Evolutionary conservation across 345 rosid species (phyloP).

Genomic region (Eucalyptus erythrocorys): DNA sequence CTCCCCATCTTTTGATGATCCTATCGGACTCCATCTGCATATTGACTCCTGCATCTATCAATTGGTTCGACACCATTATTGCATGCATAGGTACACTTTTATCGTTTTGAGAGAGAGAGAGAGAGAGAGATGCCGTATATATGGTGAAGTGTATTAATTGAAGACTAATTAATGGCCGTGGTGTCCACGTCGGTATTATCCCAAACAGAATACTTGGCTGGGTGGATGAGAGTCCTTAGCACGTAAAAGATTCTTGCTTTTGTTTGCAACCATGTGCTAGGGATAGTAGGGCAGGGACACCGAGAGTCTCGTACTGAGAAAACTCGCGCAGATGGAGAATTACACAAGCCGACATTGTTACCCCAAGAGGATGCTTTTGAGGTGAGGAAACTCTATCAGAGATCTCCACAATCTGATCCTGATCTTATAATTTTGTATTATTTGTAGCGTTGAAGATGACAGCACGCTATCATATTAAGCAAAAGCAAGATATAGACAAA

Average conservation of each 20-base stretch:
- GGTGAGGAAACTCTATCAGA: neutral
- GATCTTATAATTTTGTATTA: neutral
- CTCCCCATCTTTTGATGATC: neutral
- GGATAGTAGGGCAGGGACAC: neutral
- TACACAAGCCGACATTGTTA: neutral
- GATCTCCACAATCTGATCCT: neutral
- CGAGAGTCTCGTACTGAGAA: neutral
- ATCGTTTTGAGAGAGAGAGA: neutral
- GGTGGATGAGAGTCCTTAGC: neutral
- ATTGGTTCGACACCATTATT: neutral
- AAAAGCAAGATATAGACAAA: neutral
- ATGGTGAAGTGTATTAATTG: neutral
- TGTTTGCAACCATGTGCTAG: neutral
- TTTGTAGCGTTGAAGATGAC: neutral
- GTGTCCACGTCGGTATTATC: neutral
- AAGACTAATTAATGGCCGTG: neutral
- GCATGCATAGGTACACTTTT: neutral
- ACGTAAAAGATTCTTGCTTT: neutral
- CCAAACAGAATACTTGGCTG: neutral
- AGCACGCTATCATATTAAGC: neutral
- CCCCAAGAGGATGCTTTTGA: neutral
- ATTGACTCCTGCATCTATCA: neutral
- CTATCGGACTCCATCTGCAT: neutral
- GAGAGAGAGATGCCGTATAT: neutral
- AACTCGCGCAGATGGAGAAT: neutral